Conservation (phyloP, 2,329 filamentous ascomycete species). For the Fusarium armeniacum region DNA sequence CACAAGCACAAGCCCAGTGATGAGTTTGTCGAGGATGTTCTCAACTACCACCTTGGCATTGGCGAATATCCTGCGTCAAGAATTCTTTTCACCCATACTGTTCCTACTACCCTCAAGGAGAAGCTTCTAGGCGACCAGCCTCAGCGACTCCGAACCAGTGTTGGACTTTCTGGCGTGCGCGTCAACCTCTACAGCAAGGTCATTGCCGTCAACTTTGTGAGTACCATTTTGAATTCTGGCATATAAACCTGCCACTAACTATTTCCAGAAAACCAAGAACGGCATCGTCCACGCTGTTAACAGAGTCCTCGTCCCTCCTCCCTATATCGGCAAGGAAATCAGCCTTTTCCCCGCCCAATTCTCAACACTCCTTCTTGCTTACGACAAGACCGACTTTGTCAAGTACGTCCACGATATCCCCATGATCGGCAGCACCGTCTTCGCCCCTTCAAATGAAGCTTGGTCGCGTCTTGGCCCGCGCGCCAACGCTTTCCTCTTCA, state of each 20-base stretch:
- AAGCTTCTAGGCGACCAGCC: slow-evolving; percentile 71
- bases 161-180: slow-evolving; percentile 72
- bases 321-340: slow-evolving; percentile 65
- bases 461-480: slow-evolving; percentile 79
- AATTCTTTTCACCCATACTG: slow-evolving; percentile 78
- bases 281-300: slow-evolving; percentile 86
- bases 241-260: neutral
- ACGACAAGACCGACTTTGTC: slow-evolving; percentile 79
- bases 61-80: slow-evolving; percentile 75
- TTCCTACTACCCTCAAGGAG: slow-evolving; percentile 76
- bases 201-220: slow-evolving; percentile 77
- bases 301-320: slow-evolving; percentile 81
- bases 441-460: slow-evolving; percentile 85
- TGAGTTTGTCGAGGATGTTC: slow-evolving; percentile 75
- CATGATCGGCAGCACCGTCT: slow-evolving; percentile 78
- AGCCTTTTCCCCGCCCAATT: slow-evolving; percentile 81
- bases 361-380: slow-evolving; percentile 81
- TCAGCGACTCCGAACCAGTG: slow-evolving; percentile 79
- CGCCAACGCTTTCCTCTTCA: slow-evolving; percentile 86
- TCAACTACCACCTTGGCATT: slow-evolving; percentile 81
- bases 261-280: slow-evolving; percentile 75
- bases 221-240: slow-evolving; percentile 39
- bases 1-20: slow-evolving; percentile 73
- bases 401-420: slow-evolving; percentile 68
- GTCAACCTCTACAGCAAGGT: slow-evolving; percentile 85